phyloP scores from a whole-genome alignment of 768 basidiomycete species.

The Pleurotus giganteus region DNA sequence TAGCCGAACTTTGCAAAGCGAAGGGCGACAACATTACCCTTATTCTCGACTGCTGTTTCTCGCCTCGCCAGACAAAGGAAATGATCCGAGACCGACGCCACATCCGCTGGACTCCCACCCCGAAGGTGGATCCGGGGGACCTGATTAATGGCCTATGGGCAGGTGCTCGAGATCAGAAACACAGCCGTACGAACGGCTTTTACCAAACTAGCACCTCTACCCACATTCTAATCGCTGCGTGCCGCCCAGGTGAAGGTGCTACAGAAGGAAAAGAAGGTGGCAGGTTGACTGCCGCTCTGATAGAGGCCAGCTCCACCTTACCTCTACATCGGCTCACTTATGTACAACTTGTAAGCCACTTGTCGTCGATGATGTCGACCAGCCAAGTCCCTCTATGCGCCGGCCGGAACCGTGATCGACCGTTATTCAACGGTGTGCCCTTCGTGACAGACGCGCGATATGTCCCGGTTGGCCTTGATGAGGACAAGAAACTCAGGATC shows the following conservation, averaged over 20 bases:
- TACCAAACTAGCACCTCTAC: constrained; percentile 37
- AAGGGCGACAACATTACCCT: constrained; percentile 74
- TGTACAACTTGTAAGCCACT: constrained; percentile 40
- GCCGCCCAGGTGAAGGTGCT: constrained; percentile 51
- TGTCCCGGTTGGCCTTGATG: constrained; percentile 40
- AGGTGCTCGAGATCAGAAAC: constrained; percentile 35
- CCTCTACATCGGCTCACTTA: constrained; percentile 57
- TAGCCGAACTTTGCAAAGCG: constrained; percentile 48
- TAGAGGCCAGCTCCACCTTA: constrained; percentile 40
- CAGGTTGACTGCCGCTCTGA: constrained; percentile 54
- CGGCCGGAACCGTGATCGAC: constrained; percentile 45
- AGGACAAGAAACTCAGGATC: constrained; percentile 40
- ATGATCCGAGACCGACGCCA: constrained; percentile 43
- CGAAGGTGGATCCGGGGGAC: constrained; percentile 53
- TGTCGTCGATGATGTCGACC: constrained; percentile 36
- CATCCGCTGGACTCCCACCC: constrained; percentile 60
- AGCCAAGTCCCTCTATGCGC: constrained; percentile 50
- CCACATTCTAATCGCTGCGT: constrained; percentile 59
- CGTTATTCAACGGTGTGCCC: constrained; percentile 55
- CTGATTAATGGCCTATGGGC: constrained; percentile 57
- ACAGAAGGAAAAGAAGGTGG: constrained; percentile 64
- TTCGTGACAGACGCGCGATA: constrained; percentile 50
- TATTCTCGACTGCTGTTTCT: constrained; percentile 66
- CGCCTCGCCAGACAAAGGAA: constrained; percentile 34
- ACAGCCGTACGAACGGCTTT: constrained; percentile 39